Percentiles rank a stretch among this genome's conserved stretches.
Evolutionary conservation across 805 yeast species (phyloP).

Genomic region (Wilhelminamyces savonicus): DNA sequence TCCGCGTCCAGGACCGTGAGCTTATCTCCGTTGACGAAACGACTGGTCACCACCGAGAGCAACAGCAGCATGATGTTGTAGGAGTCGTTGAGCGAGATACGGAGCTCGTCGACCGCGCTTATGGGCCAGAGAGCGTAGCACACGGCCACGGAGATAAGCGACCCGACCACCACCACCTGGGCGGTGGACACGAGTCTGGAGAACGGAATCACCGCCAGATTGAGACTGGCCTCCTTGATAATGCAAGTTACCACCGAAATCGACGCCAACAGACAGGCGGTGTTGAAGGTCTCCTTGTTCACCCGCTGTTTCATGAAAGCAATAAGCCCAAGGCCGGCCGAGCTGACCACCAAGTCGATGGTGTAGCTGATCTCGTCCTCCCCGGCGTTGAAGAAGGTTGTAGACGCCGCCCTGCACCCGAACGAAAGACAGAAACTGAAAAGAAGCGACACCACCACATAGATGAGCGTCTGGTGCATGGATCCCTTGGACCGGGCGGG

Average conservation of each 20-base stretch:
- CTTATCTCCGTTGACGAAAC: conserved; percentile 45
- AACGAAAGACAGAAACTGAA: conserved; percentile 51
- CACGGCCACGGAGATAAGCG: conserved; percentile 47
- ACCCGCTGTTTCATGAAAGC: conserved; percentile 67
- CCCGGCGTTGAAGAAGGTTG: conserved; percentile 38
- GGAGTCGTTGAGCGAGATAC: conserved; percentile 42
- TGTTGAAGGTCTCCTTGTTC: conserved; percentile 63
- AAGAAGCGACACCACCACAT: conserved; percentile 47
- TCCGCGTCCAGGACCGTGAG: conserved; percentile 33
- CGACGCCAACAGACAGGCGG: conserved; percentile 74
- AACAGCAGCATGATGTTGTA: conserved; percentile 47
- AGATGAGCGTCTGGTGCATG: conserved; percentile 68
- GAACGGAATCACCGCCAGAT: conserved; percentile 52
- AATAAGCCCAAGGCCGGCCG: conserved; percentile 54
- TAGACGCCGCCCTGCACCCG: conserved; percentile 45
- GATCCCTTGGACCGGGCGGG: conserved; percentile 75
- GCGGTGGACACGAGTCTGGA: conserved; percentile 48
- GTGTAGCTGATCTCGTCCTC: conserved; percentile 43
- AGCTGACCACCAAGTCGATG: conserved; percentile 49
- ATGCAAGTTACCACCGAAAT: conserved; percentile 66
- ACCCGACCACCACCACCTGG: conserved; percentile 55
- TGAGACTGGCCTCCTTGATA: conserved; percentile 66
- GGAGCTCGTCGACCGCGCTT: conserved; percentile 44
- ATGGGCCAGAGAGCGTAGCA: conserved; percentile 65
- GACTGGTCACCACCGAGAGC: conserved; percentile 38